Conservation (phyloP, 2,329 filamentous ascomycete species). For the Meredithiella fracta region DNA sequence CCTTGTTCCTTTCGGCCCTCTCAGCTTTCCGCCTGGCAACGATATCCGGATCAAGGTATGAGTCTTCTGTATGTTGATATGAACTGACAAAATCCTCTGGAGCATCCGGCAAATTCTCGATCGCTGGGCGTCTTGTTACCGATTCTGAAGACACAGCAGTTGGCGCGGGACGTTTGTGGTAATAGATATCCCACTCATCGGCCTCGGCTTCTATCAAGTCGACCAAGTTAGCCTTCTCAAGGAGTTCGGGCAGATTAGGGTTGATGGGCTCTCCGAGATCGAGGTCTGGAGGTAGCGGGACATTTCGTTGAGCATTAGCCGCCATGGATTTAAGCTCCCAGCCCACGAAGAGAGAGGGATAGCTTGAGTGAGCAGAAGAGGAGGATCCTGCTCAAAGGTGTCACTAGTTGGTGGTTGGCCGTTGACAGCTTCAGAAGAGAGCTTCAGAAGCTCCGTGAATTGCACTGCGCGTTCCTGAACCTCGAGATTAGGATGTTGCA, state of each 20-base stretch:
- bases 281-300: slow-evolving; percentile 59
- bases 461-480: slow-evolving; percentile 91
- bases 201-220: slow-evolving; percentile 35
- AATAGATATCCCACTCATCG: slow-evolving; percentile 52
- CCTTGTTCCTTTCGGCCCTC: slow-evolving; percentile 63
- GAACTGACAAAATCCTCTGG: slow-evolving; percentile 32
- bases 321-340: slow-evolving; percentile 89
- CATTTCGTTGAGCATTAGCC: slow-evolving; percentile 63
- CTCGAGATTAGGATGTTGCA: slow-evolving; percentile 71
- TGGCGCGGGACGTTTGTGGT: slow-evolving; percentile 38
- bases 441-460: slow-evolving; percentile 73
- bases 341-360: slow-evolving; percentile 77
- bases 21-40: slow-evolving; percentile 59
- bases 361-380: slow-evolving; percentile 73
- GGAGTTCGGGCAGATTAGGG: slow-evolving; percentile 47
- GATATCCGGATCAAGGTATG: slow-evolving; percentile 56
- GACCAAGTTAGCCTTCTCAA: slow-evolving; percentile 41
- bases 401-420: slow-evolving; percentile 44
- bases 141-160: slow-evolving; percentile 32
- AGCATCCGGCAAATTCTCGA: slow-evolving; percentile 31
- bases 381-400: slow-evolving; percentile 45
- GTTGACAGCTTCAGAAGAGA: slow-evolving; percentile 66
- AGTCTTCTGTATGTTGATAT: slow-evolving; percentile 46
- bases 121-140: slow-evolving; percentile 32
- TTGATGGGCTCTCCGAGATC: slow-evolving; percentile 76